Conservation (phyloP, 2,329 filamentous ascomycete genomes). For the Tolypocladium guangdongense region DNA sequence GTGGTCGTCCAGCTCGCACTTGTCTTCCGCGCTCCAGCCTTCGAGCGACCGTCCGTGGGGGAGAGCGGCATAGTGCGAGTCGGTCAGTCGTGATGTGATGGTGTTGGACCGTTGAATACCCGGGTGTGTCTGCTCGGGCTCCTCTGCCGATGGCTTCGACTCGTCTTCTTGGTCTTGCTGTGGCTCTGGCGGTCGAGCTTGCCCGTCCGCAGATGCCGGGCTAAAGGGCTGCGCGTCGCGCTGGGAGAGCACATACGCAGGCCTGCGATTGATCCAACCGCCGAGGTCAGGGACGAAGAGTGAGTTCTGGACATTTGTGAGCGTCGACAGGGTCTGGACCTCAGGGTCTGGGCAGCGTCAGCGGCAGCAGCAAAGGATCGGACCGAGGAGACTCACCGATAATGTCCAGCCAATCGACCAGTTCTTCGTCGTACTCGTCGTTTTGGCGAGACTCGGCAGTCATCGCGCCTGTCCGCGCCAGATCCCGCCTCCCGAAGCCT, state of each 20-base stretch:
- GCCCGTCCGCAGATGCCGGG: constrained; percentile 8
- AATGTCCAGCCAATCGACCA: constrained; percentile 29
- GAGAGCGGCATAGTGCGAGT: constrained; percentile 67
- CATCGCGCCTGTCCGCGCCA: constrained; percentile 1
- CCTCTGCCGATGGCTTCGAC: neutral
- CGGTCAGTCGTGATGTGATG: constrained; percentile 56
- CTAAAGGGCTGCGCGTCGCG: constrained; percentile 12
- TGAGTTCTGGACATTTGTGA: constrained; percentile 85
- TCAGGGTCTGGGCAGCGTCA: constrained; percentile 57
- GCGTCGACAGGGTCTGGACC: constrained; percentile 68
- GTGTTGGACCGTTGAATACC: constrained; percentile 35
- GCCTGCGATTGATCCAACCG: constrained; percentile 60
- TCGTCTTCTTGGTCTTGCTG: neutral
- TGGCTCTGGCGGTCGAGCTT: constrained; percentile 4
- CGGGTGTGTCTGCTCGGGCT: constrained; percentile 8
- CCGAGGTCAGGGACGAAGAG: constrained; percentile 79
- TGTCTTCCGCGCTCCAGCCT: constrained; percentile 65
- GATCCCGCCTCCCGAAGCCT: neutral
- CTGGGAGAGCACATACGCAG: constrained; percentile 63
- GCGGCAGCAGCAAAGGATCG: constrained; percentile 2
- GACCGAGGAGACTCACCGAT: constrained; percentile 19
- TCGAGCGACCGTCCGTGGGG: constrained; percentile 63
- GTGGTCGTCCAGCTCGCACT: constrained; percentile 70
- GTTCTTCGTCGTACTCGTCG: constrained; percentile 25
- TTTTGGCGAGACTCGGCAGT: constrained; percentile 8